Evolutionary conservation across 2,329 filamentous ascomycete species (phyloP), one percentile per base, ranked within the genome.

Genomic region (Penicillium hesseltinei): DNA sequence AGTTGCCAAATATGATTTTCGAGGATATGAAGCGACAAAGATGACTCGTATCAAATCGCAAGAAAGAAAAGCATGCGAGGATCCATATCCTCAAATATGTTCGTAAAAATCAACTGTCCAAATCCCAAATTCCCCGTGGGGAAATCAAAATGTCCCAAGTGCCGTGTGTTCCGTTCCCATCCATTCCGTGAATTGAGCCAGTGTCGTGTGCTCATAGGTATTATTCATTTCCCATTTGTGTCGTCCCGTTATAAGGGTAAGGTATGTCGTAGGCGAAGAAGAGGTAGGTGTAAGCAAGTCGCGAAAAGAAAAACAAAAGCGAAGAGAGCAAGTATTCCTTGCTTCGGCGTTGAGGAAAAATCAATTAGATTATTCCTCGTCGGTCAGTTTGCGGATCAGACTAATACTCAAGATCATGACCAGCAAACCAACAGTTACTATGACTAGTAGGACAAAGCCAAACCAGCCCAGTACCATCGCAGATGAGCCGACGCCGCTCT

Each of bases 401-500:
- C 88, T 84, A 72, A 97, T 94, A 78, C 92, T 97, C 74, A 97
- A 79, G 69, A 97, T 96, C 92, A 97, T 97, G 70, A 97, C 89
- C 61, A 99, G 80, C 75, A 97, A 63, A 55, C 93, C 94, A 70
- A 97, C 94, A 48, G 93, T 97, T 52, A 97, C 93, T 61, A 97
- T 88, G 68, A 99, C 96, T 63, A 99, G 82, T 52, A 97, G 76
- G 23, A 90, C 89, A 71, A 99, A 97, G 42, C 91, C 90, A 77
- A 99, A 97, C 94, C 94, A 99, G 58, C 94, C 94, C 70, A 99
- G 82, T 19, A 97, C 90, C 91, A 99, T 97, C 56, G 94, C 93
- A 39, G 88, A 90, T 48, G 91, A 92, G n/a, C 92, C 92, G 13
- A 97, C 91, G 35, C 92, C 92, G 56, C 88, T 91, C 73, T 83